Base-by-base conservation (phyloP, 208 protist genomes). In the Crithidia bombi region DNA sequence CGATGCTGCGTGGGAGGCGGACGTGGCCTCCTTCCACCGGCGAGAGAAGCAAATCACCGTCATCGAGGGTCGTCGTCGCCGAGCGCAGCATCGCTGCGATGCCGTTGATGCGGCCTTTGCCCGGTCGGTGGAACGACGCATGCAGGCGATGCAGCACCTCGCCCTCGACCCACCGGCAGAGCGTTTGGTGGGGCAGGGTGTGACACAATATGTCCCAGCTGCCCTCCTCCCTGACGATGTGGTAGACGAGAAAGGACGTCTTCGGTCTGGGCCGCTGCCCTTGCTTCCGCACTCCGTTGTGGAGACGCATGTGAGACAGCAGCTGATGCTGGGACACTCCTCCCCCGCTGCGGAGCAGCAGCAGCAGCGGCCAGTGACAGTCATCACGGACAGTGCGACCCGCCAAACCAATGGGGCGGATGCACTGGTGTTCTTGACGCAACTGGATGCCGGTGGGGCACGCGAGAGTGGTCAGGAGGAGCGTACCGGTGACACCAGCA, bases 81-180 rank as follows among this genome's bases (percentile, higher is more conserved):
- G 56, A 30, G 77, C 78, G 30, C 52, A 74, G 66, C 49, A 75
- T 17, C 67, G 78, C n/a, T 90, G 85, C 61, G 79, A 92, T 62
- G 70, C 89, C 7, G 86, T 95, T 5, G 90, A 93, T n/a, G 82
- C 87, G 9, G 91, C 95, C 74, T 95, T 83, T 56, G 46, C 69
- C 14, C 75, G 83, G 26, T 82, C 89, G 0, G 38, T 89, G 19
- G 78, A 91, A 47, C 81, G 92, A 11, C 84, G 89, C 14, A 56
- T 86, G 73, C 73, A 68, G 17, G 90, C 90, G 21, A 88, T 87
- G 79, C 71, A 73, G 59, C 73, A 83, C 55, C 85, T 97, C 61
- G 85, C 86, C 5, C 73, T 69, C 2, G 93, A 97, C 71, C 93
- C 93, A 7, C 93, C 93, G 0, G 93, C 93, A 9, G 91, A 97